Evolutionary conservation across 495 filamentous ascomycete species (phyloP).

Genomic region (Trichoderma reesei): DNA sequence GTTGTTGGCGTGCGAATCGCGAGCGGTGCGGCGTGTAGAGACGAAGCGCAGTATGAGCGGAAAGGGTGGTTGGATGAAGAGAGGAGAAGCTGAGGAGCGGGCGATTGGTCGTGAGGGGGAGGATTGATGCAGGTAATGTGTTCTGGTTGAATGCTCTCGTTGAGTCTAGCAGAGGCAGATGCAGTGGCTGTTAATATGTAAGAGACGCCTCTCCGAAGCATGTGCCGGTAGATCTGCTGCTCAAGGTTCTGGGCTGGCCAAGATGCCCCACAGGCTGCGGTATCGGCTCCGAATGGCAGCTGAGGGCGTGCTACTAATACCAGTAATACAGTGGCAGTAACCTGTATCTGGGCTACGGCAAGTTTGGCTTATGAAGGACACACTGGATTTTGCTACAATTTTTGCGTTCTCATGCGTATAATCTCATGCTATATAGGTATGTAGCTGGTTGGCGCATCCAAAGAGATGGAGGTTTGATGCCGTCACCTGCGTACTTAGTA

Average conservation of each 20-base stretch:
- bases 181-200: not conserved
- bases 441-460: no score
- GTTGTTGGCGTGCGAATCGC: no score
- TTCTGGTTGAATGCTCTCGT: not conserved
- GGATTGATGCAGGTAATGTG: not conserved
- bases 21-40: not conserved
- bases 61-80: not conserved
- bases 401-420: no score
- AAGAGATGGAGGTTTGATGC: no score
- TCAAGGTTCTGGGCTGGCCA: not conserved
- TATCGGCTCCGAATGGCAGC: constrained; percentile 5
- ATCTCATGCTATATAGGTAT: no score
- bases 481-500: no score
- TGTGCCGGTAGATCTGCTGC: constrained; percentile 1
- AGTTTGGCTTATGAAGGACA: no score
- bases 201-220: not conserved
- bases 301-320: no score
- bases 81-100: not conserved
- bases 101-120: not conserved
- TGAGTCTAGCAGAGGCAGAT: not conserved
- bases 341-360: no score
- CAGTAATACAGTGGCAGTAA: no score
- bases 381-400: no score
- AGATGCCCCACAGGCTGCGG: not conserved
- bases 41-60: not conserved